Conservation (phyloP, 108 stramenopile species). For the Licmophora abbreviata region DNA sequence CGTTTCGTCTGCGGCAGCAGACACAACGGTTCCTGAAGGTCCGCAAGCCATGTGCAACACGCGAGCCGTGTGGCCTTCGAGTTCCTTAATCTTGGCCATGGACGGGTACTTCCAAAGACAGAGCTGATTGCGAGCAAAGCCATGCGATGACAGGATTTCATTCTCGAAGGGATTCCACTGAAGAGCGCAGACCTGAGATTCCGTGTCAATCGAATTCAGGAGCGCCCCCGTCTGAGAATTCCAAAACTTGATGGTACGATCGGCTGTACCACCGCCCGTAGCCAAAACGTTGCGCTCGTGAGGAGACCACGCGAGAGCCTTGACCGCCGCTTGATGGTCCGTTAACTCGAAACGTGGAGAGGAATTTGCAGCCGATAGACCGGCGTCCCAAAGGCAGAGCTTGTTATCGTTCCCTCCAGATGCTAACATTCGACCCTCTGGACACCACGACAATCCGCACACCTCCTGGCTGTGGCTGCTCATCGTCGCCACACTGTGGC, state of each 20-base stretch:
- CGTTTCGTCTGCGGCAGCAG: conserved; percentile 97
- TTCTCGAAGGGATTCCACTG: conserved; percentile 93
- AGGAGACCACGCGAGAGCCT: conserved; percentile 98
- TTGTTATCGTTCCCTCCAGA: conserved; percentile 97
- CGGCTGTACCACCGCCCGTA: conserved; percentile 96
- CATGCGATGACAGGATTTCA: conserved; percentile 95
- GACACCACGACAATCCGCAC: conserved; percentile 95
- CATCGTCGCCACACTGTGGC: conserved; percentile 80
- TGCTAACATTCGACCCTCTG: conserved; percentile 90
- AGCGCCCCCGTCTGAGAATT: conserved; percentile 92
- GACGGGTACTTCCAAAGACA: conserved; percentile 97
- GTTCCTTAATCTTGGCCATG: conserved; percentile 95
- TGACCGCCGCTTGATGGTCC: conserved; percentile 96
- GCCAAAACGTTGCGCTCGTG: conserved; percentile 93
- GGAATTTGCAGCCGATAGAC: conserved; percentile 33
- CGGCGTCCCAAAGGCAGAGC: conserved; percentile 94
- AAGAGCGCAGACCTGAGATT: conserved; percentile 94
- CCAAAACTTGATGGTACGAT: conserved; percentile 99
- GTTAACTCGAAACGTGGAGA: conserved; percentile 72
- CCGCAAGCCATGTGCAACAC: conserved; percentile 93
- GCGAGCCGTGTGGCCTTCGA: conserved; percentile 93
- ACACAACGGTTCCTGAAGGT: conserved; percentile 94
- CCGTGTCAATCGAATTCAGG: conserved; percentile 96
- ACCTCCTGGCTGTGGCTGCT: conserved; percentile 87
- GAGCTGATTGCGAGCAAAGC: conserved; percentile 95